Percentiles rank a stretch among this genome's conserved stretches.
phyloP scores from a whole-genome alignment of 495 filamentous ascomycete species.

The Apiosordaria backusii region DNA sequence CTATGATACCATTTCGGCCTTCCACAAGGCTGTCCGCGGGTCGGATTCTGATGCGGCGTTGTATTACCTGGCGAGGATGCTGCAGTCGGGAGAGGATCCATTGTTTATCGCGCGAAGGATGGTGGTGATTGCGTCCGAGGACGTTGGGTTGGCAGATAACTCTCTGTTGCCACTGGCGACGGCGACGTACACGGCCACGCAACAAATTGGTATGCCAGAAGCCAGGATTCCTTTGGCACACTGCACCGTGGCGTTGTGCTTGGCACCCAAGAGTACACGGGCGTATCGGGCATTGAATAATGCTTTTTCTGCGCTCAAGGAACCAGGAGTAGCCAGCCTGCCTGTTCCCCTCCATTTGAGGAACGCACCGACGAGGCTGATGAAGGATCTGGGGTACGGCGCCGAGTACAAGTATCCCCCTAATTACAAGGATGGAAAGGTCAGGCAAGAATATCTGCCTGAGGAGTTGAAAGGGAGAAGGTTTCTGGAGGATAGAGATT shows the following conservation, averaged over 20 bases:
- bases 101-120: slow-evolving; percentile 87
- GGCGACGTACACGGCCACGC: slow-evolving; percentile 75
- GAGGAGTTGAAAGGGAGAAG: slow-evolving; percentile 60
- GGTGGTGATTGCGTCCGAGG: slow-evolving; percentile 87
- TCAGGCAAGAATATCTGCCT: slow-evolving; percentile 87
- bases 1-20: slow-evolving; percentile 92
- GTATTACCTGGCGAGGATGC: slow-evolving; percentile 93
- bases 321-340: slow-evolving; percentile 74
- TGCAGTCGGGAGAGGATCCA: slow-evolving; percentile 93
- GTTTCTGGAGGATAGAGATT: slow-evolving; percentile 79
- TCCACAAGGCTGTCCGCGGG: slow-evolving; percentile 93
- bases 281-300: slow-evolving; percentile 81
- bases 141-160: slow-evolving; percentile 89
- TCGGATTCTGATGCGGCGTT: slow-evolving; percentile 80
- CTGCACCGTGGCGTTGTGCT: slow-evolving; percentile 73
- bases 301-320: slow-evolving; percentile 65
- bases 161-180: slow-evolving; percentile 78
- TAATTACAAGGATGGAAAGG: slow-evolving; percentile 76
- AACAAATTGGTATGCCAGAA: slow-evolving; percentile 92
- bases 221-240: slow-evolving; percentile 90
- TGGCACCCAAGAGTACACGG: slow-evolving; percentile 80
- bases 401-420: slow-evolving; percentile 96
- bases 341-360: slow-evolving; percentile 83
- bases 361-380: slow-evolving; percentile 85
- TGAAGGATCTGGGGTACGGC: slow-evolving; percentile 90